Evolutionary conservation across 2,329 filamentous ascomycete genomes (phyloP).

Genomic region (Penicillium brevicompactum): DNA sequence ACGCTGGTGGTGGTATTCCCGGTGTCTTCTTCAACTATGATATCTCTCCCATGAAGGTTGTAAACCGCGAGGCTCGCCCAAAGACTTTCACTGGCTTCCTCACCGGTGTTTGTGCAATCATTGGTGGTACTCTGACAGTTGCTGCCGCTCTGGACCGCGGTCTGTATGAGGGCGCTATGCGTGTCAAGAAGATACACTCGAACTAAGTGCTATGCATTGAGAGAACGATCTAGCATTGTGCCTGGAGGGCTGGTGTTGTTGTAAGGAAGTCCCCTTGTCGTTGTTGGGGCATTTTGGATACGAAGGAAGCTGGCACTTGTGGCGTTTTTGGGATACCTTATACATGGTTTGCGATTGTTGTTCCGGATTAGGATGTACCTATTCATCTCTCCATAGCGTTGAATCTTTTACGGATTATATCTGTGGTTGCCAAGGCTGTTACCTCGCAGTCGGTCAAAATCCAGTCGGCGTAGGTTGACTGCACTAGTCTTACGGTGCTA

Average conservation of each 20-base stretch:
- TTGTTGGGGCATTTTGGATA: neutral
- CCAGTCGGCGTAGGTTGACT: too few species aligned
- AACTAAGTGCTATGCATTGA: conserved; percentile 41
- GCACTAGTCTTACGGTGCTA: too few species aligned
- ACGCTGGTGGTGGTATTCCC: conserved; percentile 88
- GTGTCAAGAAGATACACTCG: conserved; percentile 82
- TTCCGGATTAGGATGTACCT: conserved; percentile 3
- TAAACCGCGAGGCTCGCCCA: conserved; percentile 87
- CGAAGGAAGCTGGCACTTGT: conserved; percentile 10
- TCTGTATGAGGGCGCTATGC: conserved; percentile 82
- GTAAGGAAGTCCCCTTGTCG: neutral
- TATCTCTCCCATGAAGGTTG: conserved; percentile 99
- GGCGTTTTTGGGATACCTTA: conserved; percentile 14
- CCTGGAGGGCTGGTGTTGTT: neutral
- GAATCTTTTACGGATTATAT: neutral
- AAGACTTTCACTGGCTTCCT: conserved; percentile 93
- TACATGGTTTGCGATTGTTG: conserved; percentile 6
- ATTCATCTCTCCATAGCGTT: conserved; percentile 7
- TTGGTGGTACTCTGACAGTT: conserved; percentile 93
- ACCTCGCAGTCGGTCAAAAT: neutral
- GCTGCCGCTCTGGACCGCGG: conserved; percentile 90
- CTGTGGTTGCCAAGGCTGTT: neutral
- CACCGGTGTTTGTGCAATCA: conserved; percentile 89
- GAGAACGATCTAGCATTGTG: neutral
- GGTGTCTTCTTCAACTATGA: conserved; percentile 99